Evolutionary conservation across 2,329 filamentous ascomycete genomes (phyloP).

Genomic region (Colletotrichum tabaci): DNA sequence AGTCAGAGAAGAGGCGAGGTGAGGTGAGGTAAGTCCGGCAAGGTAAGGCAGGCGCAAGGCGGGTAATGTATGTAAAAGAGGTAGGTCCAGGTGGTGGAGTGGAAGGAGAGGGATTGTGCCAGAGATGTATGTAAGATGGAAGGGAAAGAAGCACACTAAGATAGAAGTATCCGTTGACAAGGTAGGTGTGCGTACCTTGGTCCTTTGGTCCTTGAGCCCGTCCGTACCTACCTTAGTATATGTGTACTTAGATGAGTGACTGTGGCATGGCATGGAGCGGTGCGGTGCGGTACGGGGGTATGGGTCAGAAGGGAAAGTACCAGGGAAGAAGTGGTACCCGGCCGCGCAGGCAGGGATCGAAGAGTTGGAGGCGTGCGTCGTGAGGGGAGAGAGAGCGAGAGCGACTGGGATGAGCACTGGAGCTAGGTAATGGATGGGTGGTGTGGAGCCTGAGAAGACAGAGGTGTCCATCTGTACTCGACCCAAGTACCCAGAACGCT

Average conservation of each 20-base stretch:
- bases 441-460: not conserved
- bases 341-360: constrained; percentile 12
- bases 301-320: constrained; percentile 23
- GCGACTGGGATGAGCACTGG: not conserved
- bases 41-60: constrained; percentile 32
- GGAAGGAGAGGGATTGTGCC: constrained; percentile 35
- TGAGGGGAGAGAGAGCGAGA: not conserved
- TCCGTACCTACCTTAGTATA: constrained; percentile 9
- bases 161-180: constrained; percentile 28
- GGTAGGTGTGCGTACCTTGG: constrained; percentile 6
- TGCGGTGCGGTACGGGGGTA: constrained; percentile 36
- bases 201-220: constrained; percentile 9
- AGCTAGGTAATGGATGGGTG: not conserved
- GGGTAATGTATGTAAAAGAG: constrained; percentile 40
- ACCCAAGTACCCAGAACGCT: not conserved
- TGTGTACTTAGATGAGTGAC: constrained; percentile 18
- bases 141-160: constrained; percentile 32
- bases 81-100: constrained; percentile 31
- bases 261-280: constrained; percentile 31
- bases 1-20: constrained; percentile 17
- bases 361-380: constrained; percentile 3
- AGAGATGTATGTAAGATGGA: constrained; percentile 39
- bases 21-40: constrained; percentile 16
- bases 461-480: not conserved
- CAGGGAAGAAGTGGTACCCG: constrained; percentile 18